These are phyloP conservation scores for Flaveria brownii DNA, from an alignment of 129 eudicot species.

Conservation along the genomic window DNA sequence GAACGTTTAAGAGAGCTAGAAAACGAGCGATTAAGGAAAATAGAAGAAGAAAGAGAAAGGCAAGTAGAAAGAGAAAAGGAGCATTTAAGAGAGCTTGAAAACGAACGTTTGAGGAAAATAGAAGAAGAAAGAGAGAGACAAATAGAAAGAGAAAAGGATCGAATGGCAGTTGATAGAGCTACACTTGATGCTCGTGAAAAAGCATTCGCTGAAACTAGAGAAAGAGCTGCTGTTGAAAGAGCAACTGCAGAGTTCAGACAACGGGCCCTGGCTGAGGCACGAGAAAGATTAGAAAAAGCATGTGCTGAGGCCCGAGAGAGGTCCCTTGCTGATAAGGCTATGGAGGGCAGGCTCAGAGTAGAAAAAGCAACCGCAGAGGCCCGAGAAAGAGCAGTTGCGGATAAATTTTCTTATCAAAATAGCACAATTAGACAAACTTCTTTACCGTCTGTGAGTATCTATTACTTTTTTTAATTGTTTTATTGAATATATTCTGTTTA, in stretches of 20 bases:
- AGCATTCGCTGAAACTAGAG: constrained; percentile 70
- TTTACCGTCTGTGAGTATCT: constrained; percentile 60
- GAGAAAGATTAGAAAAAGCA: constrained; percentile 89
- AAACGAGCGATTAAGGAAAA: not conserved
- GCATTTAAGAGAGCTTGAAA: not conserved
- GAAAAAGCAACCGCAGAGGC: constrained; percentile 66
- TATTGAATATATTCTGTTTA: constrained; percentile 9
- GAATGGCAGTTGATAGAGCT: constrained; percentile 80
- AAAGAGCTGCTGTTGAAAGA: constrained; percentile 76
- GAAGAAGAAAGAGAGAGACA: constrained; percentile 95
- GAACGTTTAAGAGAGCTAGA: not conserved
- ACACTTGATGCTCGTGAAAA: constrained; percentile 80
- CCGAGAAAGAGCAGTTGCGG: constrained; percentile 65
- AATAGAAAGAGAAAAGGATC: constrained; percentile 92
- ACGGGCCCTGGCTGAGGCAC: constrained; percentile 80
- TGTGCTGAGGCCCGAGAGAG: constrained; percentile 77
- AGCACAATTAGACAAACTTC: constrained; percentile 63
- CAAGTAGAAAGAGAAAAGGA: not conserved
- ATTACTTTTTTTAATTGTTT: constrained; percentile 2
- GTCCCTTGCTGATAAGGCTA: constrained; percentile 49
- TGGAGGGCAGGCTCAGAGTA: constrained; percentile 54
- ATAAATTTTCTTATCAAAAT: constrained; percentile 48
- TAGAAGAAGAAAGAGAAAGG: not conserved
- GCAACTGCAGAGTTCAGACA: constrained; percentile 84
- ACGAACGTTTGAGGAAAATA: constrained; percentile 13